phyloP scores from a whole-genome alignment of 2,329 filamentous ascomycete species.

The Didymella pomorum region DNA sequence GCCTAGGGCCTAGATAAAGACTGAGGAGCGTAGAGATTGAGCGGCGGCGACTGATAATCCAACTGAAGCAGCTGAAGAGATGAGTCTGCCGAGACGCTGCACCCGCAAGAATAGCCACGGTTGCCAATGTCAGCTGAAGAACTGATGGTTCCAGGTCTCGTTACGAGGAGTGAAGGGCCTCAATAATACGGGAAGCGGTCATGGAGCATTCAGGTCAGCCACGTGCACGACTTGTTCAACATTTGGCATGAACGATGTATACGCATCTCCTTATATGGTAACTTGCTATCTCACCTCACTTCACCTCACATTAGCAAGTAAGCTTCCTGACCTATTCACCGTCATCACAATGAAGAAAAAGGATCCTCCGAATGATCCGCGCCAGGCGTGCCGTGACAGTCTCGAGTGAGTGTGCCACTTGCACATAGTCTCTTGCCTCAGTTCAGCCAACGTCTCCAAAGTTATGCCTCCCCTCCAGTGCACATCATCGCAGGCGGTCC shows the following conservation, averaged over 20 bases:
- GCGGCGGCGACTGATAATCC: no score
- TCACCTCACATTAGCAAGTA: not conserved
- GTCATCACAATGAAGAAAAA: not conserved
- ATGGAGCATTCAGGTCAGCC: no score
- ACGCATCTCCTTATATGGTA: not conserved
- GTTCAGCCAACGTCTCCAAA: not conserved
- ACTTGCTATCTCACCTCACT: not conserved
- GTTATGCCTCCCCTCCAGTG: not conserved
- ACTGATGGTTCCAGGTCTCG: no score
- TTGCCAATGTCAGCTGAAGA: no score
- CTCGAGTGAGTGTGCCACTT: not conserved
- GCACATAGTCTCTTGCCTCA: not conserved
- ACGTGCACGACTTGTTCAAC: no score
- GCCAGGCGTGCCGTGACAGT: not conserved
- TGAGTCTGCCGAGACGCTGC: no score
- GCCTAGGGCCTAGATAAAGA: no score
- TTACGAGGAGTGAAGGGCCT: no score
- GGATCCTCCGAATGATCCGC: not conserved
- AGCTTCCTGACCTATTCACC: not conserved
- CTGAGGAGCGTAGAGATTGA: no score
- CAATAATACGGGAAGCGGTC: no score
- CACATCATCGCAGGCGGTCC: not conserved
- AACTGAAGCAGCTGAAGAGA: no score
- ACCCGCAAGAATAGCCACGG: no score
- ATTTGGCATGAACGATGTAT: not conserved